phyloP scores from a whole-genome alignment of 257 asterid species.

The Solanum tarijense region DNA sequence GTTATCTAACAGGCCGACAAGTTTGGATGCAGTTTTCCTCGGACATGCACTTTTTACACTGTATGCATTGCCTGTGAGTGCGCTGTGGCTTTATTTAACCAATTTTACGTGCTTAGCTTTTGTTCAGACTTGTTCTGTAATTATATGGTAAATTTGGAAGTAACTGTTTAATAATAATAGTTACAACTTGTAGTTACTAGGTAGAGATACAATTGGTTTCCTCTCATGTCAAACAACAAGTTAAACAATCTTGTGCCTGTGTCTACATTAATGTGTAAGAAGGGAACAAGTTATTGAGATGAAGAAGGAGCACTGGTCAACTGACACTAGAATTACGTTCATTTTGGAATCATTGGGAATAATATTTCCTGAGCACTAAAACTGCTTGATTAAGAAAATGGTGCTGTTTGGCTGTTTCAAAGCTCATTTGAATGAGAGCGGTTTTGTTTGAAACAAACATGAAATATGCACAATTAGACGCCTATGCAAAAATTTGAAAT shows the following conservation, averaged over 20 bases:
- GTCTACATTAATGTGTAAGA: neutral
- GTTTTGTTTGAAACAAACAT: neutral
- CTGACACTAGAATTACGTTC: neutral
- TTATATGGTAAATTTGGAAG: neutral
- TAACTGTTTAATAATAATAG: neutral
- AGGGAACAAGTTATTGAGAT: neutral
- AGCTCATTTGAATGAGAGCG: neutral
- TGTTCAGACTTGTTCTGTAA: neutral
- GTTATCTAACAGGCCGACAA: constrained; percentile 54
- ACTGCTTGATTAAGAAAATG: neutral
- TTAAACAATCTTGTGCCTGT: neutral
- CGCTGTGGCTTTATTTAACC: neutral
- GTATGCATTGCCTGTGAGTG: constrained; percentile 90
- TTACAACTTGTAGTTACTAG: neutral
- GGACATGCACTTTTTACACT: constrained; percentile 73
- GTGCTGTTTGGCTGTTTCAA: neutral
- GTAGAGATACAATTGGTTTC: neutral
- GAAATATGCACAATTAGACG: neutral
- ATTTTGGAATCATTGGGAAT: neutral
- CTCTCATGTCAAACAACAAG: neutral
- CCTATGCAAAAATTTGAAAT: neutral
- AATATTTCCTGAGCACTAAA: neutral
- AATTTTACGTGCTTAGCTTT: neutral
- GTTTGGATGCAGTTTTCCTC: constrained; percentile 83
- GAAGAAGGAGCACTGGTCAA: neutral